Evolutionary conservation across 176 grass and related monocot genomes (phyloP).

Genomic region (Oryza glumipatula): DNA sequence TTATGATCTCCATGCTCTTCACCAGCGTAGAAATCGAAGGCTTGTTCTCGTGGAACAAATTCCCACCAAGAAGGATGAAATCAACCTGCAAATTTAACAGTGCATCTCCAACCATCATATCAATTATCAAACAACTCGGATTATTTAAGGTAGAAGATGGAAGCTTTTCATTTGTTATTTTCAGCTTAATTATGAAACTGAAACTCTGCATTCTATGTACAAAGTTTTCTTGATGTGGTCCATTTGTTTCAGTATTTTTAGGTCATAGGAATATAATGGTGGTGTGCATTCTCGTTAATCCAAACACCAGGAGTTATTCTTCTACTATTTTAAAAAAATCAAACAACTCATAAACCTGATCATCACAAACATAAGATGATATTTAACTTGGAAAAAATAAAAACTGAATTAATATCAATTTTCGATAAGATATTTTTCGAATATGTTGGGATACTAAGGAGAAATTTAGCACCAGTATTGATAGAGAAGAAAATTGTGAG

Average conservation of each 20-base stretch:
- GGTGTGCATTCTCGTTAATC: too few species aligned
- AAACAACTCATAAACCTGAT: too few species aligned
- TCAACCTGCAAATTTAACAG: constrained; percentile 57
- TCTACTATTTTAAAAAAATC: too few species aligned
- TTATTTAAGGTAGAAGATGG: neutral
- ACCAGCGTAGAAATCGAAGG: constrained; percentile 77
- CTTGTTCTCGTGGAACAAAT: constrained; percentile 90
- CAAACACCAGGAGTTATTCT: too few species aligned
- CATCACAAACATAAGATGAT: too few species aligned
- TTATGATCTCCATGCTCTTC: constrained; percentile 71
- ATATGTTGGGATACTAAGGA: too few species aligned
- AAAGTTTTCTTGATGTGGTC: neutral
- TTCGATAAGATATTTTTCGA: too few species aligned
- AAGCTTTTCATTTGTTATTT: neutral
- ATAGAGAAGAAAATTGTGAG: too few species aligned
- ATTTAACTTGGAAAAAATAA: too few species aligned
- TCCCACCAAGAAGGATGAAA: constrained; percentile 79
- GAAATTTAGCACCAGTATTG: too few species aligned
- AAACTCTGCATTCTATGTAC: neutral
- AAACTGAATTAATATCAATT: too few species aligned
- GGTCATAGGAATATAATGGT: too few species aligned
- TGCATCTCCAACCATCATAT: neutral
- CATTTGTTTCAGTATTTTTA: neutral
- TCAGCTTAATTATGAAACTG: neutral
- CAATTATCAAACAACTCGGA: neutral